These are phyloP conservation scores for Ambrosiella cleistominuta DNA, from an alignment of 2,329 filamentous ascomycete species.

Conservation along the genomic window DNA sequence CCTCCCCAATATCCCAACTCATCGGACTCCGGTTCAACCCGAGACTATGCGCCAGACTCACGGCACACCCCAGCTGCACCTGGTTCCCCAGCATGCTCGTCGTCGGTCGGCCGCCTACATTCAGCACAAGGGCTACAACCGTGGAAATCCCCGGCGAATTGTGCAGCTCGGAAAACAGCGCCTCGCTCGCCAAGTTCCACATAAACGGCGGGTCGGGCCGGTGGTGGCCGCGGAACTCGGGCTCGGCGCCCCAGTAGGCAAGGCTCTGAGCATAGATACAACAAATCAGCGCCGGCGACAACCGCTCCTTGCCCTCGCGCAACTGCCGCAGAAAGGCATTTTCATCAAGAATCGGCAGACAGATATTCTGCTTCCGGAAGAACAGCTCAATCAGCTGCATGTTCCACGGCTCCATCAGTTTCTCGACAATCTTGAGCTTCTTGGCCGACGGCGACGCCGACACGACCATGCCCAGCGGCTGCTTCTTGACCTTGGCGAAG, in stretches of 20 bases:
- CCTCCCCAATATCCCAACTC: conserved; percentile 32
- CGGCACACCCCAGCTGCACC: conserved; percentile 30
- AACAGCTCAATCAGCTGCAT: conserved; percentile 36
- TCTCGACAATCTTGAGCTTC: conserved; percentile 39
- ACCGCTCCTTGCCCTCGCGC: conserved; percentile 25
- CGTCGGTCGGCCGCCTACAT: conserved; percentile 41
- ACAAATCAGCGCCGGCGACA: conserved; percentile 38
- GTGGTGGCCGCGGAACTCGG: conserved; percentile 25
- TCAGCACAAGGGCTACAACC: conserved; percentile 38
- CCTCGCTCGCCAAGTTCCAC: conserved; percentile 44
- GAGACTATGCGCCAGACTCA: conserved; percentile 35
- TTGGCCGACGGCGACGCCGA: conserved; percentile 23
- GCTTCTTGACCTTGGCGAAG: conserved; percentile 29
- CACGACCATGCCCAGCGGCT: conserved; percentile 26
- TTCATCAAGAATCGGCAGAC: conserved; percentile 44
- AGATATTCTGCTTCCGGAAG: conserved; percentile 37
- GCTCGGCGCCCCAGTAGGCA: conserved; percentile 37
- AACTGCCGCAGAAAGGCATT: conserved; percentile 33
- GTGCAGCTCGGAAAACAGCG: conserved; percentile 41
- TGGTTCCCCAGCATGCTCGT: conserved; percentile 42
- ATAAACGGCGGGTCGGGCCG: conserved; percentile 41
- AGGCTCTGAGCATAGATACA: conserved; percentile 40
- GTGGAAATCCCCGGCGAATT: conserved; percentile 40
- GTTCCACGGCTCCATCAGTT: conserved; percentile 37
- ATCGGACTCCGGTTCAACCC: conserved; percentile 36